phyloP scores from a whole-genome alignment of 2,329 filamentous ascomycete species.

The Aspergillus pseudoviridinutans region DNA sequence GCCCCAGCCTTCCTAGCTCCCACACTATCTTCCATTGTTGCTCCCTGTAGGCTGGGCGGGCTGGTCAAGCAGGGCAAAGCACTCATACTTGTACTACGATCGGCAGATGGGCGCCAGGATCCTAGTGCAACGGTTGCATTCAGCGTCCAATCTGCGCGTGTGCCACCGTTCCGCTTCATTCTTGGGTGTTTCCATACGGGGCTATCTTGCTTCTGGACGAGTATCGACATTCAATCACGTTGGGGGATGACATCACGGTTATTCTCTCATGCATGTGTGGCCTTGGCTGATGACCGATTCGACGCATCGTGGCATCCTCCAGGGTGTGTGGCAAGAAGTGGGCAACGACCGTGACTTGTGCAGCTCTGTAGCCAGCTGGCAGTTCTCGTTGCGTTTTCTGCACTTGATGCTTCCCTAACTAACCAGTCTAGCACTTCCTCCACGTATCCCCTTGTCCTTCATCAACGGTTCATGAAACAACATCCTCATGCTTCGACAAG shows the following conservation, averaged over 20 bases:
- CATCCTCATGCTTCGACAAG: background rate
- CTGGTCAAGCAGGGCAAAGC: too few relatives aligned
- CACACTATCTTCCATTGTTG: background rate
- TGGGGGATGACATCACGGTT: background rate
- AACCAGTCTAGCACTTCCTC: background rate
- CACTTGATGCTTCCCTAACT: background rate
- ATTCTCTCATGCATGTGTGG: background rate
- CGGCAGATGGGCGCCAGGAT: slow-evolving; percentile 1
- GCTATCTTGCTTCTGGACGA: background rate
- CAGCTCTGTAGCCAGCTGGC: too few relatives aligned
- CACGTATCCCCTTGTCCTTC: background rate
- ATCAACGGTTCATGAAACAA: background rate
- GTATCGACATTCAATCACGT: background rate
- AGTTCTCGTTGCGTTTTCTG: background rate
- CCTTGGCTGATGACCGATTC: background rate
- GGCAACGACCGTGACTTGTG: too few relatives aligned
- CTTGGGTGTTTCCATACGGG: background rate
- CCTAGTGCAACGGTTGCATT: slow-evolving; percentile 13
- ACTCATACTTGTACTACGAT: background rate
- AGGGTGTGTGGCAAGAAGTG: background rate
- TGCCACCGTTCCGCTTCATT: slow-evolving; percentile 6
- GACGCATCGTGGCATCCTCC: background rate
- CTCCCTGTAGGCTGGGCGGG: background rate
- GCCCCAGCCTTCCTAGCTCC: background rate
- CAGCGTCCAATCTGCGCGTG: slow-evolving; percentile 10